Evolutionary conservation across 1,139 yeast species (phyloP), one percentile per base, ranked within the genome.

Genomic region (Debaryomyces fabryi): DNA sequence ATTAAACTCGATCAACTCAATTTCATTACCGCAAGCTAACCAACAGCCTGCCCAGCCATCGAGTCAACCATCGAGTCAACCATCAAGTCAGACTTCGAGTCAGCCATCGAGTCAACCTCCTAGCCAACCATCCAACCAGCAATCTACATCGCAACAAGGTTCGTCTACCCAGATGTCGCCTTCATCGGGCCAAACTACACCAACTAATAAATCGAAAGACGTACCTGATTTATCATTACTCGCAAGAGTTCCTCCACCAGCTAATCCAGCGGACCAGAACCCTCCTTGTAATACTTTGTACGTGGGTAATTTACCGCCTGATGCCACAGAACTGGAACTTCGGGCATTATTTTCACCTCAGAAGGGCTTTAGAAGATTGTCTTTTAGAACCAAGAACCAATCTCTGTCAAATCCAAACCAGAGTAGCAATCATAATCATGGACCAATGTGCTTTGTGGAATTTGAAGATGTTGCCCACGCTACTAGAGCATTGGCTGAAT

Each of bases 391-490:
- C 21, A 87, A 87, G 63, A 72, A 73, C 50, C 81, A 73, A 54
- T 76, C 82, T 39, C 68, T 68, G 44, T 51, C 66, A 24, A 68
- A 68, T 56, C 55, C 64, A 2, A 64, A 64, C 44, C 58, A 60
- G 18, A 53, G 66, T 15, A 60, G 65, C 33, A 66, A 79, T 29
- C 86, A 82, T 55, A 76, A 77, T 54, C 95, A 87, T 68, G 99
- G 99, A 2, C 99, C 99, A 47, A 93, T 93, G 98, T 93, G 99
- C 69, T 93, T 93, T 78, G 99, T 93, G 49, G 99, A 93, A 71
- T 93, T 93, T 74, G 98, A 93, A 58, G 97, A 92, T 65, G 96
- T 93, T 44, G 86, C 88, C 1, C 89, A 82, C 67, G 99, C 99
- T 3, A 91, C 98, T 0, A 78, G 91, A 58, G 97, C 98, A 0